Evolutionary conservation across 192 early-diverging fungal species (phyloP), one percentile per base, ranked within the genome.

Genomic region (Rhizophagus clarus): DNA sequence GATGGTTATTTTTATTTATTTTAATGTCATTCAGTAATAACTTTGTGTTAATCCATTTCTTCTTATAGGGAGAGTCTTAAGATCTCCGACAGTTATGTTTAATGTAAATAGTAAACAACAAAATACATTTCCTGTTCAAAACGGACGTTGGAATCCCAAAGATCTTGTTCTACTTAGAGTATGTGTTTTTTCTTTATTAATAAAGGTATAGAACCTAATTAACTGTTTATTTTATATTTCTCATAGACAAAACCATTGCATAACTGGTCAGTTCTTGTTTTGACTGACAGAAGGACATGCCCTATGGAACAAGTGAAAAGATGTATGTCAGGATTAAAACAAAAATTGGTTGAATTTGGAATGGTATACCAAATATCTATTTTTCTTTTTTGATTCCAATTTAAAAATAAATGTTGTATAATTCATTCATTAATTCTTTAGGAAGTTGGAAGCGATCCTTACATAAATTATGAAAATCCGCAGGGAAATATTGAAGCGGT

Each of bases 181-280:
- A 76, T 61, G 31, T 29, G 0, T 31, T 29, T 15, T 60, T 51
- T 20, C 1, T 2, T 9, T n/a, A 22, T 5, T n/a, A 15, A 28
- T 45, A 45, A n/a, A n/a, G 17, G 0, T 42, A 22, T 42, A 15
- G 15, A 37, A 37, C n/a, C 12, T 5, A 15, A 34, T 69, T 69
- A 37, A 69, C 7, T 20, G 8, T 22, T 22, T 17, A 22, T 70
- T 24, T 40, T 70, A n/a, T n/a, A 70, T 42, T 70, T 1, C 26
- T n/a, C 3, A 42, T 42, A 70, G 68, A 70, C 34, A 42, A 34
- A 37, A 22, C 14, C 47, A 28, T 62, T 76, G 32, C 56, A 24
- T 12, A 76, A 76, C 32, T 76, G 74, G 74, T 24, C 22, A 12
- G 61, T 76, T 32, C 49, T 76, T 61, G 32, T 76, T 26, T 74